Evolutionary conservation across 2,329 filamentous ascomycete species (phyloP), one percentile per base, ranked within the genome.

Genomic region (Neopestalotiopsis clavispora): DNA sequence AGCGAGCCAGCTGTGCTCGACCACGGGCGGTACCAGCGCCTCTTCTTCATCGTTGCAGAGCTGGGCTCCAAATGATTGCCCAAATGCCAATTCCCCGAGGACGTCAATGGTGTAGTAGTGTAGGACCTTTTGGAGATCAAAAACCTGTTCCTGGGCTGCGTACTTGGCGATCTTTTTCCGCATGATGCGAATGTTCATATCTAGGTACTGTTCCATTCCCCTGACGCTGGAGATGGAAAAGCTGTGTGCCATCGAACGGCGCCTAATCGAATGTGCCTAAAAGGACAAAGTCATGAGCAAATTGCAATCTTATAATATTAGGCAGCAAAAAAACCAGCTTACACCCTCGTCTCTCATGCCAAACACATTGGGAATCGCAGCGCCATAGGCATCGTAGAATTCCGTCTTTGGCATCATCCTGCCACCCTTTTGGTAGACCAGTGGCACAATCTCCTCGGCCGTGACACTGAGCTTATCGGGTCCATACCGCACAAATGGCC

Each of bases 101-200:
- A 63, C 60, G n/a, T 63, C 60, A n/a, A 63, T 63, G 34, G 60
- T 63, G 32, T 63, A 63, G 38, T 63, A 63, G 20, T 63, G 60
- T 32, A 63, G 38, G 7, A 63, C 60, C n/a, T 63, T 34, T 3
- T 40, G 34, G 7, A 63, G 60, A 42, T 63, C 60, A 42, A 63
- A 63, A 17, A 40, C 38, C 34, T 63, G 60, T n/a, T 63, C 28
- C 12, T 63, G 28, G 12, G 30, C 28, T 17, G 60, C 60, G 10
- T 40, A 63, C 17, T 63, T 63, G 60, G 60, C 38, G 9, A 63
- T 63, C 60, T 63, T 63, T 20, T 38, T 30, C 34, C 60, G 32
- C 60, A 63, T 63, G 34, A 63, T 63, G 3, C 20, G 13, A 2
- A 63, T 63, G 34, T 63, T 63, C n/a, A 20, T 42, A 23, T 63